These are phyloP conservation scores for Leccinum fallax DNA, from an alignment of 1,284 basidiomycete species.

Conservation along the genomic window DNA sequence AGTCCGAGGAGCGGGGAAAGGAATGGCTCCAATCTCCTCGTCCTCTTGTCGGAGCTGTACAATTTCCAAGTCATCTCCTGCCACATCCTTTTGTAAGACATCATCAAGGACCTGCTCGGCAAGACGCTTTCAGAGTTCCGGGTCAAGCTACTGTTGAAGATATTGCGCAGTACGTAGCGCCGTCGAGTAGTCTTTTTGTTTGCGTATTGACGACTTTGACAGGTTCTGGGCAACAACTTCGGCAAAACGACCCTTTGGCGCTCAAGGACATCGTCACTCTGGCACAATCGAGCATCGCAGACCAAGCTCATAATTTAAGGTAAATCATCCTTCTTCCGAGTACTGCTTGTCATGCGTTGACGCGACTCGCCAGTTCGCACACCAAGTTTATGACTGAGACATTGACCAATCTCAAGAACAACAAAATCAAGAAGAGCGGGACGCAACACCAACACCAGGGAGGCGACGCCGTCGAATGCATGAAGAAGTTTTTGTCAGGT, in stretches of 20 bases:
- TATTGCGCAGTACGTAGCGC: conserved; percentile 68
- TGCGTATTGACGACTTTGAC: conserved; percentile 10
- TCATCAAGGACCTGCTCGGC: conserved; percentile 80
- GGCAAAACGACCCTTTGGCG: conserved; percentile 85
- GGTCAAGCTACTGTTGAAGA: conserved; percentile 87
- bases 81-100: conserved; percentile 79
- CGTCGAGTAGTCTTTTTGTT: not conserved
- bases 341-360: not conserved
- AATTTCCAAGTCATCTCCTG: conserved; percentile 89
- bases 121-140: conserved; percentile 72
- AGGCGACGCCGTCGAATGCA: too few species aligned
- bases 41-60: conserved; percentile 90
- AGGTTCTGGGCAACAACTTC: conserved; percentile 87
- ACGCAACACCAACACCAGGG: too few species aligned
- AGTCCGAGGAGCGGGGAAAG: conserved; percentile 58
- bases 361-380: conserved; percentile 59
- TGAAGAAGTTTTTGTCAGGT: too few species aligned
- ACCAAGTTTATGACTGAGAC: conserved; percentile 94
- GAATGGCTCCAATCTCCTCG: conserved; percentile 88
- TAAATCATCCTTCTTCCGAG: conserved; percentile 27
- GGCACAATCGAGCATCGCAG: conserved; percentile 73
- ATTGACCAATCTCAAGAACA: conserved; percentile 87
- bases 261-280: conserved; percentile 85
- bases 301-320: conserved; percentile 61
- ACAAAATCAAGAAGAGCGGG: conserved; percentile 49